Conservation (phyloP, 2,329 filamentous ascomycete genomes). For the Botrytis sinoallii region DNA sequence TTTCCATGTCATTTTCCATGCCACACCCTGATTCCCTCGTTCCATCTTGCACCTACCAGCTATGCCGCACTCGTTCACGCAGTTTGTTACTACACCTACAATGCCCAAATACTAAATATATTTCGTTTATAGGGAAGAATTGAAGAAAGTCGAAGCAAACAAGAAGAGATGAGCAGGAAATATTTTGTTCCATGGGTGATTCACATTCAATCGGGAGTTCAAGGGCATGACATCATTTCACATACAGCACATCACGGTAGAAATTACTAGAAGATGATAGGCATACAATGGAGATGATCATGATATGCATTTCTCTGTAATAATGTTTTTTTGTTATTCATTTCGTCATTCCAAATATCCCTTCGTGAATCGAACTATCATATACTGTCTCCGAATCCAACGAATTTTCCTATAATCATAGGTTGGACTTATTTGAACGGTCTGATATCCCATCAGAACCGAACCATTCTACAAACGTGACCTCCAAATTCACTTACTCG, state of each 20-base stretch:
- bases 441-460: conserved; percentile 35
- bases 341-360: conserved; percentile 26
- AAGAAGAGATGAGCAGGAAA: conserved; percentile 55
- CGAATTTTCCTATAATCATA: conserved; percentile 34
- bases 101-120: not conserved
- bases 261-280: conserved; percentile 3
- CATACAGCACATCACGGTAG: conserved; percentile 5
- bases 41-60: not conserved
- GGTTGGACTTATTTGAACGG: conserved; percentile 31
- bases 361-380: conserved; percentile 33
- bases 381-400: conserved; percentile 21
- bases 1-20: conserved; percentile 33
- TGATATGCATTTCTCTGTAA: conserved; percentile 8
- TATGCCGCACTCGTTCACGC: not conserved
- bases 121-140: conserved; percentile 64
- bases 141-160: conserved; percentile 85
- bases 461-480: not conserved
- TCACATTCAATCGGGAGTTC: conserved; percentile 3
- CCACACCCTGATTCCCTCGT: not conserved
- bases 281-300: conserved; percentile 10
- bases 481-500: conserved; percentile 58
- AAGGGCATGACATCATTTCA: conserved; percentile 12
- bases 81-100: not conserved
- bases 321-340: conserved; percentile 7
- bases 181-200: not conserved